phyloP scores from a whole-genome alignment of 2,329 filamentous ascomycete genomes.

The Sclerotinia nivalis region DNA sequence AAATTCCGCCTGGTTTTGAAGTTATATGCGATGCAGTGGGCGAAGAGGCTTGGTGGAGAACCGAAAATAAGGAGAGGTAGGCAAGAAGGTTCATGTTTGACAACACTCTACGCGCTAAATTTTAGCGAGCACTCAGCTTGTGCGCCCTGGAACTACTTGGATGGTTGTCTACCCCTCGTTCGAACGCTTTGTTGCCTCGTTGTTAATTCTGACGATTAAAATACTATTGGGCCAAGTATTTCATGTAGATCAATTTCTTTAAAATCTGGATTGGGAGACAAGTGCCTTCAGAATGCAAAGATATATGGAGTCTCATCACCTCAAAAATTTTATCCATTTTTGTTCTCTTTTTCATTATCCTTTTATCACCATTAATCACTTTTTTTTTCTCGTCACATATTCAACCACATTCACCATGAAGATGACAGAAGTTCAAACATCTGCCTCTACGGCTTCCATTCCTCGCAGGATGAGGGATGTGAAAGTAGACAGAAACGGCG shows the following conservation, averaged over 20 bases:
- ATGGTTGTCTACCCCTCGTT: background rate
- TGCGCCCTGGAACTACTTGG: background rate
- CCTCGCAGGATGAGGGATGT: slow-evolving; percentile 7
- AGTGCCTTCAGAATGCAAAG: background rate
- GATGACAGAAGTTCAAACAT: slow-evolving; percentile 20
- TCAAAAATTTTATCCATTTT: background rate
- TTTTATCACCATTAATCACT: background rate
- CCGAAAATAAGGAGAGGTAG: background rate
- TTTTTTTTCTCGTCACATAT: background rate
- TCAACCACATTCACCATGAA: slow-evolving; percentile 12
- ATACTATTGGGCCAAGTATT: slow-evolving; percentile 17
- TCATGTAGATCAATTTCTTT: background rate
- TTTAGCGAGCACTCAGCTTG: background rate
- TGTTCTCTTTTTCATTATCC: background rate
- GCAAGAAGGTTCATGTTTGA: background rate
- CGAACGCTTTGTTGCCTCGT: background rate
- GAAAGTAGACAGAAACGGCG: slow-evolving; percentile 5
- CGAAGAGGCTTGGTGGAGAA: background rate
- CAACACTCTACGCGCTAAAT: slow-evolving; percentile 1
- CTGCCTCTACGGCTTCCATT: background rate
- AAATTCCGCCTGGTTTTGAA: background rate
- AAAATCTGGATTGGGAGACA: background rate
- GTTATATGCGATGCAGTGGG: background rate
- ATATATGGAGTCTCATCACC: background rate
- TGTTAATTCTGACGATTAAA: background rate